Evolutionary conservation across 495 filamentous ascomycete species (phyloP).

Genomic region (Talaromyces nanjingensis): DNA sequence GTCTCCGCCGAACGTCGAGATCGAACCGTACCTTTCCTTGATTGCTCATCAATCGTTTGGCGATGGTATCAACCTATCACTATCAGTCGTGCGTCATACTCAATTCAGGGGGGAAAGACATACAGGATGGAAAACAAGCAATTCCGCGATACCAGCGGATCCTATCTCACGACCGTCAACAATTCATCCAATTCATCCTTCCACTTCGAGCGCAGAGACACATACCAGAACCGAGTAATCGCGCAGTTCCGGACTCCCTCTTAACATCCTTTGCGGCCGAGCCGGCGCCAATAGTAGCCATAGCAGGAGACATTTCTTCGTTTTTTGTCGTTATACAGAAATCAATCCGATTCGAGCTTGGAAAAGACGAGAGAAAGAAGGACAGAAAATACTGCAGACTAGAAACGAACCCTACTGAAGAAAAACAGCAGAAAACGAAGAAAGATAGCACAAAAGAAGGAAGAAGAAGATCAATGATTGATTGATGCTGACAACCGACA

Average conservation of each 20-base stretch:
- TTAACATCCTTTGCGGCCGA: conserved; percentile 59
- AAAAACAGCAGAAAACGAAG: no score
- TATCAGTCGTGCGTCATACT: not conserved
- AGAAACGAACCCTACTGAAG: no score
- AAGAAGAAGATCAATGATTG: conserved; percentile 1
- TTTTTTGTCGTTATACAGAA: not conserved
- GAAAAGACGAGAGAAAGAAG: not conserved
- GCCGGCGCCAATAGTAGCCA: conserved; percentile 38
- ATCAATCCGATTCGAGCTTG: not conserved
- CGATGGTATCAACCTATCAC: conserved; percentile 85
- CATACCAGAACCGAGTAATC: conserved; percentile 86
- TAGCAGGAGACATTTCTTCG: conserved; percentile 43
- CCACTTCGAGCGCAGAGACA: not conserved
- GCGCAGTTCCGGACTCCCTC: conserved; percentile 82
- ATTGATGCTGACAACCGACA: not conserved
- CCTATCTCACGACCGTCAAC: conserved; percentile 45
- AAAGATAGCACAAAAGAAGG: not conserved
- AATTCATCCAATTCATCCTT: not conserved
- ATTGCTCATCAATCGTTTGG: conserved; percentile 99
- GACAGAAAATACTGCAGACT: not conserved
- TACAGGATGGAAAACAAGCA: conserved; percentile 95
- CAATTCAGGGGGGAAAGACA: conserved; percentile 15
- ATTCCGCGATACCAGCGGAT: conserved; percentile 89
- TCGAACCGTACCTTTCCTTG: conserved; percentile 55
- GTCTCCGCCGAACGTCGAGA: not conserved